Evolutionary conservation across 345 rosid genomes (phyloP), one percentile per base, ranked within the genome.

Genomic region (Rhizophora mangle): DNA sequence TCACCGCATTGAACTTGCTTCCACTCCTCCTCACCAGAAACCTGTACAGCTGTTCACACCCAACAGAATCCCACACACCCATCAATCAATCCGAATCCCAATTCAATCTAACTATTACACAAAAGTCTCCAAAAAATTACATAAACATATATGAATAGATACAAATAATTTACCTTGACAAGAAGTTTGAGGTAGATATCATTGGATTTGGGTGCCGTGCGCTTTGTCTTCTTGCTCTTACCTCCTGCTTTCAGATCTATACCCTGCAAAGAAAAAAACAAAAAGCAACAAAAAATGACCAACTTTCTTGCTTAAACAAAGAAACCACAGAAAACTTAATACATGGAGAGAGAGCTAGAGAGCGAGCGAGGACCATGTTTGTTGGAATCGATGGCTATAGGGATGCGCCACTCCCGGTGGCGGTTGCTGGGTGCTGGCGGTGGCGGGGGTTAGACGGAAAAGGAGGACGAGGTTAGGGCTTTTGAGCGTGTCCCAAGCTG

Each of bases 231-330:
- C 87, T 92, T 96, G 77, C 89, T 84, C 95, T 96, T 90, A 68
- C 98, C 97, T 82, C 97, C 99, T 16, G 97, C 97, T 66, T 86
- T 76, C 83, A 96, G 67, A 85, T 96, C 97, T 74, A 96, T 88
- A 26, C 99, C 99, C 99, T 92, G 82, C 16, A 19, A 3, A 0
- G 16, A 5, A 15, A 32, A 26, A 29, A 5, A 5, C 26, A 36
- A 20, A 13, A 36, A 10, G 15, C 4, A 1, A 29, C 3, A 22
- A 18, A 58, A 2, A 43, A 10, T 3, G 24, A 5, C 2, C 37
- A 18, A 43, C 19, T 43, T 43, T 43, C 18, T 43, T 43, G 49
- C 18, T 43, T 13, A 43, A 13, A 43, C 49, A 13, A 43, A 13
- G 15, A 11, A 43, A 43, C 18, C 16, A 15, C 18, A 43, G 49